These are phyloP conservation scores for Themeda triandra DNA, from an alignment of 176 grass and related monocot species.

Conservation along the genomic window DNA sequence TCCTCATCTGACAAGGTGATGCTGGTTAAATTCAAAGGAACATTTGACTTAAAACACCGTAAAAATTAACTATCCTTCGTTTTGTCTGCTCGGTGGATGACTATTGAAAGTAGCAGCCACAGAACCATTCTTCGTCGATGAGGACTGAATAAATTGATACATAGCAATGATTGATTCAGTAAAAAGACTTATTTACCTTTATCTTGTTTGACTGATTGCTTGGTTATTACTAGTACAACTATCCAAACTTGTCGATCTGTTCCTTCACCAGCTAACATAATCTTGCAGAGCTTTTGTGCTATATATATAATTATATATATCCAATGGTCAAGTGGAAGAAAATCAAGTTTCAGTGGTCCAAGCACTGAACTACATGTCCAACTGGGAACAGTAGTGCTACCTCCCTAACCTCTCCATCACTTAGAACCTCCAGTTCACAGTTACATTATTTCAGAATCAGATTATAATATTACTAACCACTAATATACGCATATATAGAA, in stretches of 20 bases:
- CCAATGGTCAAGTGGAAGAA: not conserved
- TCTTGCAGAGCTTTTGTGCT: not conserved
- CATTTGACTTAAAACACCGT: not conserved
- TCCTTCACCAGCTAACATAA: not conserved
- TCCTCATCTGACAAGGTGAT: not conserved
- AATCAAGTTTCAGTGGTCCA: not conserved
- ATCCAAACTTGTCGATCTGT: not conserved
- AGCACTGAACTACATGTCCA: not conserved
- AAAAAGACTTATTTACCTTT: not conserved
- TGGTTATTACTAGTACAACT: not conserved
- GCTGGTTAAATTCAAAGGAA: not conserved
- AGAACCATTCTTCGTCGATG: not conserved
- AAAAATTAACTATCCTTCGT: not conserved
- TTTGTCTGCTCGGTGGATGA: not conserved
- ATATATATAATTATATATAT: not conserved
- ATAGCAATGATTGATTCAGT: not conserved
- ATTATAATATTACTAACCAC: not conserved
- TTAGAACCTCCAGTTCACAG: not conserved
- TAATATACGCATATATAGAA: not conserved
- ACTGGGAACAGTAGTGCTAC: not conserved
- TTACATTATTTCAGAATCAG: not conserved
- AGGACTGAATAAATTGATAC: not conserved
- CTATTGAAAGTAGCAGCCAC: not conserved
- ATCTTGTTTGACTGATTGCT: not conserved
- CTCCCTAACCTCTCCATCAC: not conserved